Percentiles rank a stretch among this genome's conserved stretches.
phyloP scores from a whole-genome alignment of 2,329 filamentous ascomycete species.

The Mollisia scopiformis region DNA sequence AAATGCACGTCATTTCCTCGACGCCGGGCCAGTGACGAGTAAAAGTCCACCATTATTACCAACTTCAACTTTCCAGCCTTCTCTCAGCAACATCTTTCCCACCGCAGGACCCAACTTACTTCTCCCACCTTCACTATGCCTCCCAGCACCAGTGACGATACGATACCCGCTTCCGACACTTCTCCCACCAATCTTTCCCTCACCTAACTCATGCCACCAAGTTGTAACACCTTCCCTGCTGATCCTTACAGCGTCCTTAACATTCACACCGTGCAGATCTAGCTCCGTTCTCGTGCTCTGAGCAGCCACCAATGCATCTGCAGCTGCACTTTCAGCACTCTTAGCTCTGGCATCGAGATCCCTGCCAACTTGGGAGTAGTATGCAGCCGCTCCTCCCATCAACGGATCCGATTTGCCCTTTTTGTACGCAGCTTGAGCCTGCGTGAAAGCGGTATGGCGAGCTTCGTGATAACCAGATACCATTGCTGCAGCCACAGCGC shows the following conservation, averaged over 20 bases:
- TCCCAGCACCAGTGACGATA: constrained; percentile 81
- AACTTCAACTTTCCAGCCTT: constrained; percentile 83
- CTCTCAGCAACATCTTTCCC: constrained; percentile 70
- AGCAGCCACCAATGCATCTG: constrained; percentile 68
- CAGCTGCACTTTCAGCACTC: constrained; percentile 63
- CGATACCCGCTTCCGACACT: constrained; percentile 56
- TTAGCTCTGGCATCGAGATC: constrained; percentile 63
- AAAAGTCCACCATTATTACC: constrained; percentile 44
- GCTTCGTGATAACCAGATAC: constrained; percentile 16
- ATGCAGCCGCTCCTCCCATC: constrained; percentile 74
- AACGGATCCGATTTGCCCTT: constrained; percentile 70
- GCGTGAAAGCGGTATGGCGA: constrained; percentile 49
- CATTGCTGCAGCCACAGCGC: constrained; percentile 11
- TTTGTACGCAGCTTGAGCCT: constrained; percentile 61
- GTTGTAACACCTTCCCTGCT: constrained; percentile 64
- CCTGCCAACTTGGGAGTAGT: constrained; percentile 73
- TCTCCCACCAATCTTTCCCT: constrained; percentile 39
- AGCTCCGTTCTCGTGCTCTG: constrained; percentile 65
- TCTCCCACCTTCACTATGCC: constrained; percentile 76
- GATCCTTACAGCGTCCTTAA: constrained; percentile 81
- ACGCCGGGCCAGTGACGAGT: neutral
- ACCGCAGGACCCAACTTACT: constrained; percentile 80
- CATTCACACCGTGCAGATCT: constrained; percentile 84
- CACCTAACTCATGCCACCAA: constrained; percentile 82
- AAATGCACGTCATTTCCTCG: neutral